Base-by-base conservation (phyloP, 1,284 basidiomycete species). In the Phaffia rhodozyma region DNA sequence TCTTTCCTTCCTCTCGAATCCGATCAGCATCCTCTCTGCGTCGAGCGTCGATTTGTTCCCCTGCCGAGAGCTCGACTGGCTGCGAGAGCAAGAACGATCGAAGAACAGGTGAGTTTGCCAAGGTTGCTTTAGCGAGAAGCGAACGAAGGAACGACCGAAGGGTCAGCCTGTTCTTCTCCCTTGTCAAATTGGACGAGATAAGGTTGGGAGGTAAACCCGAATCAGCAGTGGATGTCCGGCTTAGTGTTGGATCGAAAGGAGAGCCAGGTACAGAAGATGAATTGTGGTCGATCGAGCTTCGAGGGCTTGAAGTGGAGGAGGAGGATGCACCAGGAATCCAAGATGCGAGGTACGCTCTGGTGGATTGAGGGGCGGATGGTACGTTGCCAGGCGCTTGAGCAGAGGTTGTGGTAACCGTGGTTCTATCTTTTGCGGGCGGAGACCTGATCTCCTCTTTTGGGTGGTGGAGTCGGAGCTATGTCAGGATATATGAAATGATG, bases 111-210 rank as follows among this genome's bases (percentile, higher is more conserved):
- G 90, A 91, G 57, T 89, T 87, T 0, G 87, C 85, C 23, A 96
- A 81, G 20, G 81, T 78, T 0, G 85, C 82, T 5, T 85, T 85
- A n/a, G 82, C 75, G 52, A 99, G 79, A 25, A 99, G 79, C 0
- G 83, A 77, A 68, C 89, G 86, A 20, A 99, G 80, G 75, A 97
- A 98, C 0, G 91, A 88, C 27, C 96, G 84, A 9, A 99, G 82
- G 0, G 96, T 98, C 9, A 98, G 79, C 7, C 96, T 82, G 71
- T 99, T 99, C 80, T 92, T 94, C 75, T 99, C 96, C 32, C 92
- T 81, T 0, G 89, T 80, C 21, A 97, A 81, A 29, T 84, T 83
- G 0, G 77, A 75, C 0, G 76, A 68, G 38, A 60, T 30, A 13
- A 34, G 47, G 67, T 68, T 55, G 66, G 66, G 25, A 50, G 65